These are phyloP conservation scores for Silene conica DNA, from an alignment of 148 eudicot genomes.

Conservation along the genomic window DNA sequence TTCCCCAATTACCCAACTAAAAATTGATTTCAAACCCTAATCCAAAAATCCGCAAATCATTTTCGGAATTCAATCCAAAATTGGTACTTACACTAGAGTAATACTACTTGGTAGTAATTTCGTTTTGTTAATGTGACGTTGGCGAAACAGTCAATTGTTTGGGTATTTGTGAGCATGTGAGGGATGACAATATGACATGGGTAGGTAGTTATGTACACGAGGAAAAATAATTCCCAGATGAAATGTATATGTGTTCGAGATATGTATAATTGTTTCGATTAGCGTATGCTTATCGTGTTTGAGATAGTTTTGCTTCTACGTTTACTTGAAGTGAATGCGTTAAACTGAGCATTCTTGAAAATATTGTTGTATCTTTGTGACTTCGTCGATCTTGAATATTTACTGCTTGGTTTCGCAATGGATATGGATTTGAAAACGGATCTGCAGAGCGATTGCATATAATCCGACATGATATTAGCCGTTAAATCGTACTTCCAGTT, in stretches of 20 bases:
- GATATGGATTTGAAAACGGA: too few species aligned
- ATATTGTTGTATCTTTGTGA: neutral
- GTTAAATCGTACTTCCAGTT: too few species aligned
- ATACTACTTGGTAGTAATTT: neutral
- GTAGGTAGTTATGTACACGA: neutral
- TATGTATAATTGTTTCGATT: constrained; percentile 7
- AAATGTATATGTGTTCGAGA: constrained; percentile 23
- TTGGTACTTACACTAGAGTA: too few species aligned
- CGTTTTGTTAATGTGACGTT: neutral
- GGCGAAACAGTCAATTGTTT: neutral
- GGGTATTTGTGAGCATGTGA: constrained; percentile 7
- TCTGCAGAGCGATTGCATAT: too few species aligned
- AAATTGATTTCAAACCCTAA: too few species aligned
- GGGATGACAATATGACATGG: neutral
- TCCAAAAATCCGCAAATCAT: too few species aligned
- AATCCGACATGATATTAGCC: too few species aligned
- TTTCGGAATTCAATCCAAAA: too few species aligned
- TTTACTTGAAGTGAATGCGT: neutral
- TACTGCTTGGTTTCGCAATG: too few species aligned
- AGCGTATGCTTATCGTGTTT: constrained; percentile 8
- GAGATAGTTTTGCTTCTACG: neutral
- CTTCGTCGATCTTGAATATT: too few species aligned
- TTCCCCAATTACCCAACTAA: too few species aligned
- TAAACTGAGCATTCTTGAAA: neutral
- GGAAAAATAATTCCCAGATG: neutral